Percentiles rank a stretch among this genome's conserved stretches.
Evolutionary conservation across 805 yeast species (phyloP).

Genomic region (Candida nemodendra): DNA sequence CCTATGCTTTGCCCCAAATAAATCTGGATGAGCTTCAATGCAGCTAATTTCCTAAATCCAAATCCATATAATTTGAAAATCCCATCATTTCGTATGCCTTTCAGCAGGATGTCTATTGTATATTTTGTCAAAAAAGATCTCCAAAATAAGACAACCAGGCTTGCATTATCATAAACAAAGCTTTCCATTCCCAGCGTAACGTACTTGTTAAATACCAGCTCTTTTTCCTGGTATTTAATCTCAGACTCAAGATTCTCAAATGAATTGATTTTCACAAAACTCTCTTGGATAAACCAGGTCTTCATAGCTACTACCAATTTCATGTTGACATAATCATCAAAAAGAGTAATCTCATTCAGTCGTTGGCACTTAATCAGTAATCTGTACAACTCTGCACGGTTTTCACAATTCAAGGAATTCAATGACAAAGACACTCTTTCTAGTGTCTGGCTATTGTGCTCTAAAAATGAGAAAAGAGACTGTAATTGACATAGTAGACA

Average conservation of each 20-base stretch:
- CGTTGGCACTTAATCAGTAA: conserved; percentile 6
- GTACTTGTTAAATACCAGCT: conserved; percentile 19
- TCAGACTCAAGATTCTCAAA: conserved; percentile 21
- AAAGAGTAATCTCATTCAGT: conserved; percentile 17
- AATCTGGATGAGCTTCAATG: conserved; percentile 19
- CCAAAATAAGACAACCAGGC: conserved; percentile 27
- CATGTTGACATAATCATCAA: conserved; percentile 23
- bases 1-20: conserved; percentile 21
- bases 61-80: conserved; percentile 27
- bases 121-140: conserved; percentile 17
- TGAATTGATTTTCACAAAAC: conserved; percentile 19
- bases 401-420: conserved; percentile 18
- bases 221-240: conserved; percentile 16
- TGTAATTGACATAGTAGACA: conserved; percentile 28
- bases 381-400: conserved; percentile 8
- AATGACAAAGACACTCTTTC: conserved; percentile 17
- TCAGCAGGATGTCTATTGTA: conserved; percentile 10
- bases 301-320: conserved; percentile 23
- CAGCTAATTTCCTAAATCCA: conserved; percentile 21
- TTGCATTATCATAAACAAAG: conserved; percentile 17
- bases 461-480: conserved; percentile 17
- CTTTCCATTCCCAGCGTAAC: conserved; percentile 16
- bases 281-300: conserved; percentile 26
- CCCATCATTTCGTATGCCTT: background rate
- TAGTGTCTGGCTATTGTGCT: conserved; percentile 3